These are phyloP conservation scores for Ganoderma multipileum DNA, from an alignment of 1,284 basidiomycete genomes.

Conservation along the genomic window DNA sequence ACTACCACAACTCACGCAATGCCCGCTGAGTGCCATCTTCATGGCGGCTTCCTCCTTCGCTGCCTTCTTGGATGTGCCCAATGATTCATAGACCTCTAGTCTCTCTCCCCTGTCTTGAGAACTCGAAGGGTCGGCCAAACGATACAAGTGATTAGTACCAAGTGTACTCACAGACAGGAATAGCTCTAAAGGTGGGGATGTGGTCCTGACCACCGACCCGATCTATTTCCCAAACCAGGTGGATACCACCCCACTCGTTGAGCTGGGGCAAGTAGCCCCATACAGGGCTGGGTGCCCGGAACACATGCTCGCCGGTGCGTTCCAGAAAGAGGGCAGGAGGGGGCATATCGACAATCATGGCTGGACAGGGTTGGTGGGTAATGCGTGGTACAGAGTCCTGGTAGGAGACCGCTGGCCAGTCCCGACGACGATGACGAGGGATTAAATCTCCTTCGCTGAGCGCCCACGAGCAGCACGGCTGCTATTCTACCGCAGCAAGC, in stretches of 20 bases:
- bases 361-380: no score
- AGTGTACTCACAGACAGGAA: slow-evolving; percentile 28
- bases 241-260: slow-evolving; percentile 32
- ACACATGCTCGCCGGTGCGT: slow-evolving; percentile 21
- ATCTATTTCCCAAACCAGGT: slow-evolving; percentile 26
- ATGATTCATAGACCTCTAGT: slow-evolving; percentile 12
- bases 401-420: background rate
- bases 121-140: background rate
- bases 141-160: background rate
- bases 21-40: slow-evolving; percentile 35
- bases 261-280: slow-evolving; percentile 38
- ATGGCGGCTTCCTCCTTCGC: slow-evolving; percentile 33
- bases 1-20: slow-evolving; percentile 31
- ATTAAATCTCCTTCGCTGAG: background rate
- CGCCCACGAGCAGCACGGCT: background rate
- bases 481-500: slow-evolving; percentile 1
- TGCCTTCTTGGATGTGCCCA: slow-evolving; percentile 28
- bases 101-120: slow-evolving; percentile 22
- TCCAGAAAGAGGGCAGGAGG: slow-evolving; percentile 25
- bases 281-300: slow-evolving; percentile 22
- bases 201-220: slow-evolving; percentile 32
- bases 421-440: background rate
- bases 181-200: slow-evolving; percentile 28
- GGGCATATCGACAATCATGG: background rate
- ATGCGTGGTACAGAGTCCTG: background rate